phyloP scores from a whole-genome alignment of 768 basidiomycete species.

The Pulveroboletus sp. region DNA sequence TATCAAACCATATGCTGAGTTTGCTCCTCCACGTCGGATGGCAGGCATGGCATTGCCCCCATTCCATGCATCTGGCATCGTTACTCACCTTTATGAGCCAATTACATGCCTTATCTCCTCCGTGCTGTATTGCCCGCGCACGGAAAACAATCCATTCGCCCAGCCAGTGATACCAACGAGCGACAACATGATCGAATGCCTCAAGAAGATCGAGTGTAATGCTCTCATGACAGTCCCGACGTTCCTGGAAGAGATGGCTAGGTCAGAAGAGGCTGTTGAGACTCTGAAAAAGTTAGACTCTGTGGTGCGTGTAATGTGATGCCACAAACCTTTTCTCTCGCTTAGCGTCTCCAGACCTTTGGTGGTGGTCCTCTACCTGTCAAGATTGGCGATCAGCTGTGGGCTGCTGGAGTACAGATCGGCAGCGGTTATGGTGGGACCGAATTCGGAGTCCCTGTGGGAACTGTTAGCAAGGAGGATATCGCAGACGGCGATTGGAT shows the following conservation, averaged over 20 bases:
- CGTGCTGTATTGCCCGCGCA: constrained; percentile 27
- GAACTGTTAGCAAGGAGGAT: constrained; percentile 1
- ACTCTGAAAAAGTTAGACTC: constrained; percentile 21
- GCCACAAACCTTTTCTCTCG: no score
- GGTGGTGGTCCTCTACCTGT: constrained; percentile 38
- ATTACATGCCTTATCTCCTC: constrained; percentile 13
- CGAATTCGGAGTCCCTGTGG: constrained; percentile 18
- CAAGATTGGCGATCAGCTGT: constrained; percentile 32
- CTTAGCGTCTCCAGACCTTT: constrained; percentile 24
- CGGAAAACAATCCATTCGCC: constrained; percentile 13
- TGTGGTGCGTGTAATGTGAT: constrained; percentile 24
- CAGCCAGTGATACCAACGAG: constrained; percentile 37
- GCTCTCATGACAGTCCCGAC: constrained; percentile 35
- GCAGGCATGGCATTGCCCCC: constrained; percentile 25
- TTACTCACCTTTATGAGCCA: constrained; percentile 14
- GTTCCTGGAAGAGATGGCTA: constrained; percentile 36
- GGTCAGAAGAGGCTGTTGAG: constrained; percentile 20
- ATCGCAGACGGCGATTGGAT: constrained; percentile 30
- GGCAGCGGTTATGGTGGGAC: constrained; percentile 36
- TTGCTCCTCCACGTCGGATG: constrained; percentile 15
- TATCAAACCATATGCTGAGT: not conserved
- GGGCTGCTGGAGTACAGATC: constrained; percentile 31
- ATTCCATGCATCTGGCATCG: constrained; percentile 24
- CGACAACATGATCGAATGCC: constrained; percentile 36
- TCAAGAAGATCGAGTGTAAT: constrained; percentile 26